These are phyloP conservation scores for Candida ficus DNA, from an alignment of 805 yeast genomes.

Conservation along the genomic window DNA sequence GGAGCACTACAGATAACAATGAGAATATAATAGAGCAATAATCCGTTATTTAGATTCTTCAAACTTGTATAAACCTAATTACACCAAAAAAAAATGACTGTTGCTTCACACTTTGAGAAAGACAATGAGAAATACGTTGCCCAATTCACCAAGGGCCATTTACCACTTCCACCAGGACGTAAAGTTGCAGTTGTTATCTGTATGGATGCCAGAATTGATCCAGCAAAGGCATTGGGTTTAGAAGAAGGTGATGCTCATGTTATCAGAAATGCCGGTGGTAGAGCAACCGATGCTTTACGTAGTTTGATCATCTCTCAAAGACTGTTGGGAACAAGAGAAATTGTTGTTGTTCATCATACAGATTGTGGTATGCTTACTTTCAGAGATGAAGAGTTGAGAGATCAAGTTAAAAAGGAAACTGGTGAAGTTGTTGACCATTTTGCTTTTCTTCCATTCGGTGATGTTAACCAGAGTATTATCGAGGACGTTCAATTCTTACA, in stretches of 20 bases:
- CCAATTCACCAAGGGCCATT: slow-evolving; percentile 2
- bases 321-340: slow-evolving; percentile 35
- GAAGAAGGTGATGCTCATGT: slow-evolving; percentile 40
- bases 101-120: slow-evolving; percentile 1
- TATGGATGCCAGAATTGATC: slow-evolving; percentile 17
- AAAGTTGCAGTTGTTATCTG: slow-evolving; percentile 33
- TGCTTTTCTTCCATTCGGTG: slow-evolving; percentile 31
- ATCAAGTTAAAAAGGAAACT: slow-evolving; percentile 27
- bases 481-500: slow-evolving; percentile 33
- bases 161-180: slow-evolving; percentile 33
- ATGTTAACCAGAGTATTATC: slow-evolving; percentile 30
- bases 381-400: slow-evolving; percentile 28
- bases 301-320: slow-evolving; percentile 36
- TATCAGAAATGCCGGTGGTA: slow-evolving; percentile 40
- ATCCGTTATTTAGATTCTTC: no score
- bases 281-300: slow-evolving; percentile 35
- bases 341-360: slow-evolving; percentile 36
- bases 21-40: no score
- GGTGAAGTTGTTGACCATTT: slow-evolving; percentile 16
- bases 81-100: no score
- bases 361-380: slow-evolving; percentile 43
- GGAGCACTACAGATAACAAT: no score
- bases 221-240: slow-evolving; percentile 18
- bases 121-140: slow-evolving; percentile 3
- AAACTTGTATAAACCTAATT: no score